Conservation (phyloP, 2,329 filamentous ascomycete species). For the Bretziella fagacearum region DNA sequence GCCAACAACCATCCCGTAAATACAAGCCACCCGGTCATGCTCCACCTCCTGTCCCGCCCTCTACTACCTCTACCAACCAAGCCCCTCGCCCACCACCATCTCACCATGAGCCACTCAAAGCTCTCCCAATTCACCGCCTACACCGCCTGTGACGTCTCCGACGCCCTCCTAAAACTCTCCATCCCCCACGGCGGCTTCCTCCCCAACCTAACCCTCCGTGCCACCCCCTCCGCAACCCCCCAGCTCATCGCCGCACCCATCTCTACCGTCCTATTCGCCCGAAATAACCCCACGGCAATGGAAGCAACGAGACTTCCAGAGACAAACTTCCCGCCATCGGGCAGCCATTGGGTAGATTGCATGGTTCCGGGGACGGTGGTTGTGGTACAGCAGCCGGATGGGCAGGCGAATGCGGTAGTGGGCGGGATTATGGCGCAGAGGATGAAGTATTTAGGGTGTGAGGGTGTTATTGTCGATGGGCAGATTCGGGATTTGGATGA, state of each 20-base stretch:
- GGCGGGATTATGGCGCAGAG: constrained; percentile 62
- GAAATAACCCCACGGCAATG: constrained; percentile 31
- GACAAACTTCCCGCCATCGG: constrained; percentile 34
- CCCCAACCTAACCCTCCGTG: constrained; percentile 32
- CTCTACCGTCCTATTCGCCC: constrained; percentile 45
- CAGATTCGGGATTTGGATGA: constrained; percentile 49
- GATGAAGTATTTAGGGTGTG: constrained; percentile 44
- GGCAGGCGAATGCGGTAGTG: constrained; percentile 51
- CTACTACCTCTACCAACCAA: neutral
- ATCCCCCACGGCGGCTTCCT: constrained; percentile 50
- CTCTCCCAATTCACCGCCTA: constrained; percentile 19
- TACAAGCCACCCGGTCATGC: neutral
- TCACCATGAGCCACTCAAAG: too few species aligned
- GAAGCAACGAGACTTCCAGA: constrained; percentile 15
- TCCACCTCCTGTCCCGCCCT: neutral
- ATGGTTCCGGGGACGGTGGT: constrained; percentile 43
- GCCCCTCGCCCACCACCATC: constrained; percentile 26
- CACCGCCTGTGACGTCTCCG: constrained; percentile 45
- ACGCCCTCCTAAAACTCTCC: constrained; percentile 54
- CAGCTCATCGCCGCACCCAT: constrained; percentile 28
- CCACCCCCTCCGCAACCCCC: neutral
- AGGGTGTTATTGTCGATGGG: constrained; percentile 49
- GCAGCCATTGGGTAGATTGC: constrained; percentile 52
- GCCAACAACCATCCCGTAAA: neutral
- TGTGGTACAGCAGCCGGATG: constrained; percentile 46